phyloP scores from a whole-genome alignment of 371 early-diverging fungal species.

The Saksenaea oblongispora region DNA sequence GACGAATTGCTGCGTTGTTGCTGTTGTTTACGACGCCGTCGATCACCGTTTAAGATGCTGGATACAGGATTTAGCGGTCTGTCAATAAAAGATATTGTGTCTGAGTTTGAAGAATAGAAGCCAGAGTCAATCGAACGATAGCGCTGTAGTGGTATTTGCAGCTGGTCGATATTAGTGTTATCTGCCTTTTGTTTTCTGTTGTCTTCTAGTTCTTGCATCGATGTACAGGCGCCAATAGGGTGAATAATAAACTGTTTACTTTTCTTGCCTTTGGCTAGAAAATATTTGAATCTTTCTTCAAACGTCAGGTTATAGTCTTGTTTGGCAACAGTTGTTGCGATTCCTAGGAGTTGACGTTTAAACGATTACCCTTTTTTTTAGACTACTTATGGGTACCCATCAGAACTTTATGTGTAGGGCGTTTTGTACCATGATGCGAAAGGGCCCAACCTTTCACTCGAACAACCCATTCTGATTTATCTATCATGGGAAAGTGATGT shows the following conservation, averaged over 20 bases:
- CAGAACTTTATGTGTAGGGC: conserved; percentile 31
- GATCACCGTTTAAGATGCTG: conserved; percentile 15
- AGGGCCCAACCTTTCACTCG: conserved; percentile 44
- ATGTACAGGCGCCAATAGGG: conserved; percentile 24
- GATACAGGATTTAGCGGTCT: conserved; percentile 27
- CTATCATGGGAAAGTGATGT: conserved; percentile 13
- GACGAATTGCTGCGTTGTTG: conserved; percentile 9
- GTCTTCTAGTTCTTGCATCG: conserved; percentile 1
- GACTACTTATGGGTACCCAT: conserved; percentile 28
- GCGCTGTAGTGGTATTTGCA: not conserved
- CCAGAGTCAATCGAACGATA: conserved; percentile 4
- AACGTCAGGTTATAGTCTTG: conserved; percentile 34
- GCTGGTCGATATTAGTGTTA: not conserved
- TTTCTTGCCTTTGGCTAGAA: conserved; percentile 39
- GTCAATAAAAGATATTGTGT: conserved; percentile 4
- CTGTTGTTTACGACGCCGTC: not conserved
- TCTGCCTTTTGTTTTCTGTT: not conserved
- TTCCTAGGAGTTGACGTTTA: conserved; percentile 15
- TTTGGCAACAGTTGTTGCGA: conserved; percentile 39
- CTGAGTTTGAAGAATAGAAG: conserved; percentile 5
- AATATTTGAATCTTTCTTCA: conserved; percentile 47
- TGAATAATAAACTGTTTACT: conserved; percentile 35
- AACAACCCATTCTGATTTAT: conserved; percentile 33
- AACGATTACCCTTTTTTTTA: not conserved
- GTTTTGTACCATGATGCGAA: conserved; percentile 31